These are phyloP conservation scores for Boletus bicolor DNA, from an alignment of 768 basidiomycete genomes.

Conservation along the genomic window DNA sequence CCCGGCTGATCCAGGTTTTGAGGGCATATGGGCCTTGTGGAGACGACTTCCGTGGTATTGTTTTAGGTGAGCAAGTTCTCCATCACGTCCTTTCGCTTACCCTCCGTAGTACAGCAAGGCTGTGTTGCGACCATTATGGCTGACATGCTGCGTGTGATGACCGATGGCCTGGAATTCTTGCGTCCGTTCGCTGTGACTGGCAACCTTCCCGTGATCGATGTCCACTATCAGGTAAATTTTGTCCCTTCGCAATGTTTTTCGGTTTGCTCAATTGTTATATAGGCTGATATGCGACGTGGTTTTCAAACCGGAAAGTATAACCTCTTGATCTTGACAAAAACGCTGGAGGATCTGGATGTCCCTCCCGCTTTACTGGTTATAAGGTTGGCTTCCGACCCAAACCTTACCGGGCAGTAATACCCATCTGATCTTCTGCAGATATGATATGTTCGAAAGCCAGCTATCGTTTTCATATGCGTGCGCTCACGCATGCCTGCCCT, in stretches of 20 bases:
- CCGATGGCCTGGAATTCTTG: slow-evolving; percentile 50
- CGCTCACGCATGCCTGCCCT: slow-evolving; percentile 43
- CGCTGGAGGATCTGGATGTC: slow-evolving; percentile 57
- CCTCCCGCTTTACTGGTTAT: slow-evolving; percentile 58
- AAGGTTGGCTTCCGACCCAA: slow-evolving; percentile 40
- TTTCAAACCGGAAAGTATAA: slow-evolving; percentile 60
- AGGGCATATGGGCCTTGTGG: slow-evolving; percentile 51
- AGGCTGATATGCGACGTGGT: slow-evolving; percentile 48
- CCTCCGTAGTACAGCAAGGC: slow-evolving; percentile 47
- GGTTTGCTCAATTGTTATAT: slow-evolving; percentile 4
- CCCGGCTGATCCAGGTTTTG: slow-evolving; percentile 56
- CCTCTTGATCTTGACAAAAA: slow-evolving; percentile 58
- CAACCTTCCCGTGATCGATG: slow-evolving; percentile 32
- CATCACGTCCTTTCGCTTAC: slow-evolving; percentile 34
- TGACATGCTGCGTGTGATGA: slow-evolving; percentile 55
- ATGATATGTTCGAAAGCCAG: slow-evolving; percentile 49
- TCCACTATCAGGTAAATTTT: slow-evolving; percentile 33
- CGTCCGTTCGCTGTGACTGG: slow-evolving; percentile 51
- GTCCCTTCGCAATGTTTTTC: not conserved
- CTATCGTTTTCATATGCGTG: slow-evolving; percentile 56
- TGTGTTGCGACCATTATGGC: slow-evolving; percentile 54
- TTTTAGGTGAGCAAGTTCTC: slow-evolving; percentile 52
- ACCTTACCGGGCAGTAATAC: not conserved
- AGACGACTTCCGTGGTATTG: slow-evolving; percentile 60
- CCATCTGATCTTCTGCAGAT: slow-evolving; percentile 34